Base-by-base conservation (phyloP, 192 early-diverging fungal genomes). In the Kappamyces sp. region DNA sequence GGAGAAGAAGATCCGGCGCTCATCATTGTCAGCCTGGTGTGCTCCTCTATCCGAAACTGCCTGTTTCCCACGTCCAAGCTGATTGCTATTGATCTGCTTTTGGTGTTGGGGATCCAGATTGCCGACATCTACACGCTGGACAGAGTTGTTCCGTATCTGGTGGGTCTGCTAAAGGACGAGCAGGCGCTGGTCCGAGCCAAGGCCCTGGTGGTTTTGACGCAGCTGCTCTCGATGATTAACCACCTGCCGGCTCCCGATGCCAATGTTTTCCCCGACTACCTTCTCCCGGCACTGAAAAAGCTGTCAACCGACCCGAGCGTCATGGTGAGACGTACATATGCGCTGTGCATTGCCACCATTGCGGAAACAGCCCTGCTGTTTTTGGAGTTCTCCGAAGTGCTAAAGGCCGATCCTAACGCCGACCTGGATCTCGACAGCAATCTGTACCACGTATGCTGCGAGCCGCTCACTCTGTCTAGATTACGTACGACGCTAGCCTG, bases 241-340 rank as follows among this genome's bases (percentile, higher is more conserved):
- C 81, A 75, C 1, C 75, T 95, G 13, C 85, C 90, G 35, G 79
- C 89, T 0, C 80, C 84, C 41, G 90, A 95, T 66, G 87, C 85
- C 39, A 85, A 83, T 10, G 85, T 97, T 7, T 97, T 95, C 55
- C 87, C 86, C 35, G 94, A 95, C 60, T 95, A 93, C 60, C 80
- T 97, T 31, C 69, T 92, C 9, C 92, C 92, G 5, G 75, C 77
- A 15, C 55, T 95, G 34, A 83, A 85, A 48, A 66, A 74, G 33
- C 83, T 93, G 60, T 66, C 85, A 2, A 66, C 68, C 1, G 93
- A 95, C 63, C 64, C 74, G 1, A 88, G 92, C 58, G 79, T 81
- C 0, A 65, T 87, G 31, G 94, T 94, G 3, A 76, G 92, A 35
- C 82, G 84, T 34, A 82, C 86, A 1, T 91, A 91, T 70, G 94